Evolutionary conservation across 2,329 filamentous ascomycete genomes (phyloP).

Genomic region (Berkeleyomyces basicola): DNA sequence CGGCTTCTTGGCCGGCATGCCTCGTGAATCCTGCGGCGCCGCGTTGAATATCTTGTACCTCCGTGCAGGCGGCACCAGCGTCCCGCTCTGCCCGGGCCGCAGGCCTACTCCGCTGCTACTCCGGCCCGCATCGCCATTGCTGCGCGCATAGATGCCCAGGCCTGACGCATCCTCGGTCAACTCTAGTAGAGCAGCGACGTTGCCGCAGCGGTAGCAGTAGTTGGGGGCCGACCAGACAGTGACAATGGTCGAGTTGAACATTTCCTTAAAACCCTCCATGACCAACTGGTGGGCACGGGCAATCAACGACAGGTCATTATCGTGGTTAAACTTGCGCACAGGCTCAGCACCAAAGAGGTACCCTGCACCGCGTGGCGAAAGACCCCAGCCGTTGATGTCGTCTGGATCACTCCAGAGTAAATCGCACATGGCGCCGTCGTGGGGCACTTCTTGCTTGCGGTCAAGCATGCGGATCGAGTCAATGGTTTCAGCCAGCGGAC

Average conservation of each 20-base stretch:
- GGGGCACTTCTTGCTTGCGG: conserved; percentile 93
- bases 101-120: conserved; percentile 27
- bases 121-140: conserved; percentile 50
- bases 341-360: conserved; percentile 94
- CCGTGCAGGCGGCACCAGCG: conserved; percentile 52
- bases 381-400: conserved; percentile 92
- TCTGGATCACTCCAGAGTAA: conserved; percentile 96
- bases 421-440: conserved; percentile 98
- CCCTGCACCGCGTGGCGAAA: conserved; percentile 83
- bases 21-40: conserved; percentile 83
- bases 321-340: conserved; percentile 88
- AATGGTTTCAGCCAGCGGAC: conserved; percentile 77
- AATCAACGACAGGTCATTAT: conserved; percentile 81
- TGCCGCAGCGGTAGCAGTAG: conserved; percentile 92
- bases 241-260: conserved; percentile 91
- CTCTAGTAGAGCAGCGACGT: conserved; percentile 88
- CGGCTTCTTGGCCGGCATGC: conserved; percentile 98
- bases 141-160: conserved; percentile 49
- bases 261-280: conserved; percentile 99
- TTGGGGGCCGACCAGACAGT: conserved; percentile 98
- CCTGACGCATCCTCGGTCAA: conserved; percentile 76
- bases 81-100: conserved; percentile 27
- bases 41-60: conserved; percentile 93
- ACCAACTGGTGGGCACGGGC: conserved; percentile 92
- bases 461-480: conserved; percentile 93